These are phyloP conservation scores for Phaeomoniella chlamydospora DNA, from an alignment of 2,329 filamentous ascomycete species.

Conservation along the genomic window DNA sequence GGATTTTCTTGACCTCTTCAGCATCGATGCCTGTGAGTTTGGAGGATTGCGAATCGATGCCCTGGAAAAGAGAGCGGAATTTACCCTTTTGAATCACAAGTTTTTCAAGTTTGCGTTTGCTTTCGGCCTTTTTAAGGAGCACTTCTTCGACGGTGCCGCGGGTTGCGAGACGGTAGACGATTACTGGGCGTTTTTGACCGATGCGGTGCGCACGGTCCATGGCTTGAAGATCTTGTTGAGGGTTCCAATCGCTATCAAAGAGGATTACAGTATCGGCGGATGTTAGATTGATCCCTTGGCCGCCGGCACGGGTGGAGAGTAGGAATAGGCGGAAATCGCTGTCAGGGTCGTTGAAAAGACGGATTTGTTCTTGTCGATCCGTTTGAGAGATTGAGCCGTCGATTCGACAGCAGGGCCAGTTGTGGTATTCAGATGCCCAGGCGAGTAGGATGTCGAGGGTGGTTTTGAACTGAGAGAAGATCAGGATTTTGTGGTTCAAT, in stretches of 20 bases:
- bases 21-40: slow-evolving; percentile 14
- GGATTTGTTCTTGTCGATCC: slow-evolving; percentile 56
- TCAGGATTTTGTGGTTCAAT: slow-evolving; percentile 74
- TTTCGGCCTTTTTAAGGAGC: slow-evolving; percentile 73
- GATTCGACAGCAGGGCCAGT: slow-evolving; percentile 76
- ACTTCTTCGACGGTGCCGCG: slow-evolving; percentile 86
- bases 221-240: slow-evolving; percentile 90
- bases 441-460: slow-evolving; percentile 83
- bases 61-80: slow-evolving; percentile 54
- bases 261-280: slow-evolving; percentile 85
- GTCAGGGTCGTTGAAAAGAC: slow-evolving; percentile 51
- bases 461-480: slow-evolving; percentile 94
- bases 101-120: slow-evolving; percentile 83
- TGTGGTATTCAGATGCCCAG: slow-evolving; percentile 64
- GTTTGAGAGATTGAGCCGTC: slow-evolving; percentile 73
- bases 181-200: slow-evolving; percentile 79
- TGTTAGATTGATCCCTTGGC: slow-evolving; percentile 88
- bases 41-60: slow-evolving; percentile 30
- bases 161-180: slow-evolving; percentile 87
- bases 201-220: slow-evolving; percentile 93
- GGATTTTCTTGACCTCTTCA: slow-evolving; percentile 8
- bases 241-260: slow-evolving; percentile 88
- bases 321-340: slow-evolving; percentile 62
- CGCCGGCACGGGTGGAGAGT: slow-evolving; percentile 78
- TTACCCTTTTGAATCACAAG: slow-evolving; percentile 90